A percentile compares a stretch with the other conserved stretches of the same genome.
Evolutionary conservation across 495 filamentous ascomycete species (phyloP).

Genomic region (Corynascus novoguineensis): DNA sequence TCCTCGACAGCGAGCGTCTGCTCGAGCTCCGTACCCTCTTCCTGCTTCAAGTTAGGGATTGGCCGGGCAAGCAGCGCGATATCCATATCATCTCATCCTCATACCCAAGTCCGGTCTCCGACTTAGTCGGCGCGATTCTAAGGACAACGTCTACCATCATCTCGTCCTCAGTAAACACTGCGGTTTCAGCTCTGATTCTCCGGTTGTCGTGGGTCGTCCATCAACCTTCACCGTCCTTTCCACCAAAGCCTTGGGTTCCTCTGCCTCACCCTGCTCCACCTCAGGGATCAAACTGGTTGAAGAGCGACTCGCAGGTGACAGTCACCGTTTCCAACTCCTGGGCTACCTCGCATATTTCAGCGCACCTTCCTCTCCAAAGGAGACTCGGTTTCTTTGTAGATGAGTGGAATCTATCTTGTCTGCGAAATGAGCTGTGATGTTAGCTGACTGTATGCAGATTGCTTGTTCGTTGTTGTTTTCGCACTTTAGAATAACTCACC

Average conservation of each 20-base stretch:
- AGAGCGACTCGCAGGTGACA: too few species aligned
- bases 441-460: not conserved
- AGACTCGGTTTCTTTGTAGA: not conserved
- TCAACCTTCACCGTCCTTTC: not conserved
- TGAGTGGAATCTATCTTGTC: constrained; percentile 1
- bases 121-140: not conserved
- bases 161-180: not conserved
- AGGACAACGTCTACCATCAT: not conserved
- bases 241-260: not conserved
- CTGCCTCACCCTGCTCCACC: too few species aligned
- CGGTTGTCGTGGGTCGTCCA: not conserved
- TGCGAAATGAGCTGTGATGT: not conserved
- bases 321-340: too few species aligned
- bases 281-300: too few species aligned
- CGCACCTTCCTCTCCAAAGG: not conserved
- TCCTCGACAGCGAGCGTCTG: not conserved
- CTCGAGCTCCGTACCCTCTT: not conserved
- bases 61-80: not conserved
- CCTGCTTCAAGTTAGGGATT: not conserved
- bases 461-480: too few species aligned
- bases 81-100: not conserved
- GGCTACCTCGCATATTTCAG: too few species aligned
- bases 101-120: not conserved
- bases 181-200: not conserved
- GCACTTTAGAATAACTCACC: too few species aligned